These are phyloP conservation scores for Thalassiosira hispida DNA, from an alignment of 352 stramenopile genomes.

Conservation along the genomic window DNA sequence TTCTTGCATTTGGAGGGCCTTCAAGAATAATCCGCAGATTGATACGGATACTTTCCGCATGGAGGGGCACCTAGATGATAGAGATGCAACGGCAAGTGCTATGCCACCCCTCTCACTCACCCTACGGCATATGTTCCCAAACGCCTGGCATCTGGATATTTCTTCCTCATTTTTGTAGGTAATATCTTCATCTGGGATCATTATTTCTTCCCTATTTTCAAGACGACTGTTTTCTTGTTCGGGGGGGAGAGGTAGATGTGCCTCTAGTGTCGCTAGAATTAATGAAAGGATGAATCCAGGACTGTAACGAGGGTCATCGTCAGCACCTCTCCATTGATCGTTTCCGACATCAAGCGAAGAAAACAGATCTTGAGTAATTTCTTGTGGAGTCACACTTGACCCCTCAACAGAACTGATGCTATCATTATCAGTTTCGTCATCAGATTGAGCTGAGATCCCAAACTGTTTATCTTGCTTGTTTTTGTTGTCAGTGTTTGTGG, in stretches of 20 bases:
- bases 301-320: constrained; percentile 71
- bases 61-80: constrained; percentile 65
- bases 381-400: constrained; percentile 11
- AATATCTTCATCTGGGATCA: constrained; percentile 11
- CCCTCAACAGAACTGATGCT: background rate
- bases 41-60: constrained; percentile 62
- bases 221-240: constrained; percentile 7
- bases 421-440: constrained; percentile 23
- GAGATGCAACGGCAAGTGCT: constrained; percentile 58
- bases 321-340: constrained; percentile 31
- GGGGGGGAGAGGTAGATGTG: constrained; percentile 17
- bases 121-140: constrained; percentile 42
- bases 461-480: constrained; percentile 1
- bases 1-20: constrained; percentile 61
- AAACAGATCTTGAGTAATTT: background rate
- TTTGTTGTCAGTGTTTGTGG: constrained; percentile 6
- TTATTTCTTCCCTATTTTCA: constrained; percentile 12
- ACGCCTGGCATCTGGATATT: constrained; percentile 39
- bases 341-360: background rate
- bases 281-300: constrained; percentile 79
- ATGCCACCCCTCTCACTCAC: constrained; percentile 69
- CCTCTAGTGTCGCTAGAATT: constrained; percentile 51
- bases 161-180: constrained; percentile 13
- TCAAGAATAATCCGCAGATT: constrained; percentile 66
- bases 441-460: constrained; percentile 4